Conservation (phyloP, 768 basidiomycete genomes). For the Clavulina sp. region DNA sequence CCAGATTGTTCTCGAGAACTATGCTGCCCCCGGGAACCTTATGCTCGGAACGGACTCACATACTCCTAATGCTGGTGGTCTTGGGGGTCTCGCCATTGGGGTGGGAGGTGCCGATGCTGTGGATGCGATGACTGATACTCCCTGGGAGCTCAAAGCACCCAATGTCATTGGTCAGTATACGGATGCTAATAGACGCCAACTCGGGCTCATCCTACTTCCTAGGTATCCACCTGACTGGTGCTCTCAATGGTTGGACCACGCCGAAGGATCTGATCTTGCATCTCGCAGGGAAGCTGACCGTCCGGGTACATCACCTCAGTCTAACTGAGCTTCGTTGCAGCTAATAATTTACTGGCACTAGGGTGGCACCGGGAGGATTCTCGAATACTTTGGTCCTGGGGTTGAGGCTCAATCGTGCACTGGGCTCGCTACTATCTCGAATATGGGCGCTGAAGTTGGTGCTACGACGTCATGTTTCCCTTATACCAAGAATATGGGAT, state of each 20-base stretch:
- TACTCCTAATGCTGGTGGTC: conserved; percentile 94
- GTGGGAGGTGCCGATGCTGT: conserved; percentile 99
- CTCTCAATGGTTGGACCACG: conserved; percentile 80
- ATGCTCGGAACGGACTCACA: conserved; percentile 93
- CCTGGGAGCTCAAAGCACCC: conserved; percentile 94
- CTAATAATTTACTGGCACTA: conserved; percentile 17
- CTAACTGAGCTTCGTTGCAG: background rate
- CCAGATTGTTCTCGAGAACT: conserved; percentile 95
- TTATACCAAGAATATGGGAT: conserved; percentile 76
- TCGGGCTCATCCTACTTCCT: background rate
- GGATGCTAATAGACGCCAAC: background rate
- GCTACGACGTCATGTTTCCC: conserved; percentile 99
- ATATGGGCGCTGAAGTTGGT: conserved; percentile 99
- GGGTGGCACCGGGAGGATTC: conserved; percentile 91
- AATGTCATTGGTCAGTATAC: conserved; percentile 47
- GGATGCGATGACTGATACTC: conserved; percentile 93
- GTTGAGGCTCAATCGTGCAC: conserved; percentile 84
- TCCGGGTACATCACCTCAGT: conserved; percentile 34
- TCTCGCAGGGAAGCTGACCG: conserved; percentile 85
- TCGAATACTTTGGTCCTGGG: conserved; percentile 95
- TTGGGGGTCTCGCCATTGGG: conserved; percentile 91
- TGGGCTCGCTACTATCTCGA: conserved; percentile 86
- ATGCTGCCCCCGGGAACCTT: conserved; percentile 86
- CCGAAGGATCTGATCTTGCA: conserved; percentile 94
- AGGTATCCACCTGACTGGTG: conserved; percentile 81